Conservation (phyloP, 2,329 filamentous ascomycete species). For the Coleophoma eucalyptorum region DNA sequence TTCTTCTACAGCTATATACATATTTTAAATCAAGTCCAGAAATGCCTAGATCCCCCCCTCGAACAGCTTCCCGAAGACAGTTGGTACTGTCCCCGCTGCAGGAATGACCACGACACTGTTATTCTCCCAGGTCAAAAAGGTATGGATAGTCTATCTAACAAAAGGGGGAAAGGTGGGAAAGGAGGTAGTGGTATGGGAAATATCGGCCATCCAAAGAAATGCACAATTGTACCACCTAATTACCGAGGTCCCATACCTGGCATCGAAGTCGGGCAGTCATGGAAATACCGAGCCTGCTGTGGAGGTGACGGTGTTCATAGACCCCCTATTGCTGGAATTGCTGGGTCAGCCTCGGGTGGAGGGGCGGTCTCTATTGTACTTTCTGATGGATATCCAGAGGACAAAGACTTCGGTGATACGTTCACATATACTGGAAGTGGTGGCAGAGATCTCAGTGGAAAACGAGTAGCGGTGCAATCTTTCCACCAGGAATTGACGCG, state of each 20-base stretch:
- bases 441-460: background rate
- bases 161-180: background rate
- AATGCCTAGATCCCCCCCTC: background rate
- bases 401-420: background rate
- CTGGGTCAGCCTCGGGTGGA: background rate
- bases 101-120: background rate
- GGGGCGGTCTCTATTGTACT: constrained; percentile 2
- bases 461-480: background rate
- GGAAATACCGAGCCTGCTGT: background rate
- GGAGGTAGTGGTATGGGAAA: background rate
- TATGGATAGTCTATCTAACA: no score
- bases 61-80: background rate
- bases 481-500: background rate
- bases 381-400: background rate
- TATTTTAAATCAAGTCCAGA: background rate
- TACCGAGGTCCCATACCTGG: constrained; percentile 2
- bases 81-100: background rate
- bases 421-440: constrained; percentile 1
- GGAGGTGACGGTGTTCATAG: background rate
- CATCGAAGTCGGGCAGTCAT: constrained; percentile 1
- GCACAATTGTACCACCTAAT: background rate
- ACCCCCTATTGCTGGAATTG: background rate
- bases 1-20: background rate
- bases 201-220: background rate
- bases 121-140: background rate